Conservation (phyloP, 2,329 filamentous ascomycete genomes). For the Rhinocladiella mackenziei region DNA sequence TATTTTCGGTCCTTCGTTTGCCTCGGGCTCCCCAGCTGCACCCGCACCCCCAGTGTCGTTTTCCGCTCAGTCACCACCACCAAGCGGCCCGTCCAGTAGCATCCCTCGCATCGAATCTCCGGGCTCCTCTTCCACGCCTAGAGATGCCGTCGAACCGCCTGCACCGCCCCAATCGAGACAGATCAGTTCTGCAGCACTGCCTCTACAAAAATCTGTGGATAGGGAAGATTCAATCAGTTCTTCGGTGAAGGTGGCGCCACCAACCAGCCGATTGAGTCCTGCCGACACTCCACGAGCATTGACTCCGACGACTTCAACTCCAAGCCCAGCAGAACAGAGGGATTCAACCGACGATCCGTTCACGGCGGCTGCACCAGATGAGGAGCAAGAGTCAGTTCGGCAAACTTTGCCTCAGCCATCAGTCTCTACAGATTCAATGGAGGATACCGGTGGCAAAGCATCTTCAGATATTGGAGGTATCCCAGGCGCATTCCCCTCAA, state of each 20-base stretch:
- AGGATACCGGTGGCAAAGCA: constrained; percentile 22
- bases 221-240: constrained; percentile 67
- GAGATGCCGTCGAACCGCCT: constrained; percentile 41
- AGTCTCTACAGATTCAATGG: constrained; percentile 3
- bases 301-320: constrained; percentile 40
- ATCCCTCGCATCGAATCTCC: constrained; percentile 25
- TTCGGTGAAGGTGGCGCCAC: constrained; percentile 72
- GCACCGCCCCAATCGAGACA: constrained; percentile 70
- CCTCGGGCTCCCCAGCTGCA: constrained; percentile 42
- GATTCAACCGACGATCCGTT: constrained; percentile 25
- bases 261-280: constrained; percentile 60
- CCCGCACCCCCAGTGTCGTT: constrained; percentile 62
- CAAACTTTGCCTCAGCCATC: constrained; percentile 21
- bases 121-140: constrained; percentile 32
- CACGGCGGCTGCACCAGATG: constrained; percentile 24
- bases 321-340: constrained; percentile 26
- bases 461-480: constrained; percentile 31
- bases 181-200: constrained; percentile 71
- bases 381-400: constrained; percentile 29
- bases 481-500: constrained; percentile 51
- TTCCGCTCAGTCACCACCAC: constrained; percentile 46
- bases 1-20: constrained; percentile 71
- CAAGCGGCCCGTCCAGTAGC: constrained; percentile 53
- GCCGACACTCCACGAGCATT: constrained; percentile 46
- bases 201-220: constrained; percentile 56